Evolutionary conservation across 148 eudicot genomes (phyloP).

Genomic region (Nepenthes mirabilis): DNA sequence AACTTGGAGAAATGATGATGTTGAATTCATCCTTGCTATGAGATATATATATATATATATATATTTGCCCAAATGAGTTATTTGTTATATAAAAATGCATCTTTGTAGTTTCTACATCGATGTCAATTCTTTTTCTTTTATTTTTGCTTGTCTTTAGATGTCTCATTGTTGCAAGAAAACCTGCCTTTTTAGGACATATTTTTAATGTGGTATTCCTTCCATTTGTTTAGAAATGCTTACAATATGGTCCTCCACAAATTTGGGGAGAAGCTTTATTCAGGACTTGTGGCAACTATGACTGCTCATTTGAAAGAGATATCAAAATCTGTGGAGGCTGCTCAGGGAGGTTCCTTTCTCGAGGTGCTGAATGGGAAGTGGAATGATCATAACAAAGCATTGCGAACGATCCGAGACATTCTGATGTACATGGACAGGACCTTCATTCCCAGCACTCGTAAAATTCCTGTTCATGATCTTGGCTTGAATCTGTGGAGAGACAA

Average conservation of each 20-base stretch:
- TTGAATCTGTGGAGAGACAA: neutral
- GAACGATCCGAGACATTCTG: neutral
- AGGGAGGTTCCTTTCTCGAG: neutral
- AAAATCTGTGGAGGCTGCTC: neutral
- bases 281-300: conserved; percentile 1
- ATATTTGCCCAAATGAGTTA: too few species aligned
- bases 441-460: neutral
- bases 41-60: too few species aligned
- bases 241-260: conserved; percentile 1
- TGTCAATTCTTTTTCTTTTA: too few species aligned
- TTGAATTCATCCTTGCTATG: too few species aligned
- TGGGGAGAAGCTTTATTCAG: conserved; percentile 1
- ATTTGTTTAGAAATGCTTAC: neutral
- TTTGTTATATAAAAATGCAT: too few species aligned
- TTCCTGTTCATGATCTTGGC: neutral
- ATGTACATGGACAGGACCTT: conserved; percentile 1
- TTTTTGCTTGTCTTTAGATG: too few species aligned
- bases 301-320: conserved; percentile 1
- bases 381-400: conserved; percentile 1
- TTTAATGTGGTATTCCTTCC: neutral
- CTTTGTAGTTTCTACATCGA: too few species aligned
- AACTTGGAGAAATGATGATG: too few species aligned
- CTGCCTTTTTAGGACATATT: too few species aligned
- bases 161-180: too few species aligned
- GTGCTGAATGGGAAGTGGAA: neutral